A percentile compares a stretch with the other conserved stretches of the same genome.
Evolutionary conservation across 2,329 filamentous ascomycete species (phyloP).

Genomic region (Whalleya microplaca): DNA sequence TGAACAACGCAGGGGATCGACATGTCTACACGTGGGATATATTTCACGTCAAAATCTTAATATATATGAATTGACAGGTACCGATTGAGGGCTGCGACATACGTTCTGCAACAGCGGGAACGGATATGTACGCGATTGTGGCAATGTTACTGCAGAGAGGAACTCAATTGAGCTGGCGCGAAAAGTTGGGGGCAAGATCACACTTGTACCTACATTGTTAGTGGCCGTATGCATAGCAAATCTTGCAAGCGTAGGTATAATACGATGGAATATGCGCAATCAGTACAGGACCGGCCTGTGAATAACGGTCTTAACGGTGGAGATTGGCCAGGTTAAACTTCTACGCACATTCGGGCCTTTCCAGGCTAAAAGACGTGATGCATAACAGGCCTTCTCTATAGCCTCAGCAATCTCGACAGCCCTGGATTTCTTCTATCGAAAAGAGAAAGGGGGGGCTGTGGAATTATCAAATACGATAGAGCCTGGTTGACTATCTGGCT

Average conservation of each 20-base stretch:
- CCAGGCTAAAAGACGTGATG: conserved; percentile 46
- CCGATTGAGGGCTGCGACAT: neutral
- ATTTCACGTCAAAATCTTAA: neutral
- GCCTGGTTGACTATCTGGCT: neutral
- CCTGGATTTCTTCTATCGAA: conserved; percentile 20
- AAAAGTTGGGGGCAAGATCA: neutral
- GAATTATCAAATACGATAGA: neutral
- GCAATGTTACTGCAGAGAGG: neutral
- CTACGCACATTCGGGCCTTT: conserved; percentile 43
- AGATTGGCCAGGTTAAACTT: conserved; percentile 44
- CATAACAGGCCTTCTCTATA: conserved; percentile 32
- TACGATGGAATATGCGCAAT: conserved; percentile 10
- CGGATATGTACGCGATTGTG: neutral
- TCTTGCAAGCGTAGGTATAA: neutral
- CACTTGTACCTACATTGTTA: neutral
- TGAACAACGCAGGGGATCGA: neutral
- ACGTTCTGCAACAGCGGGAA: neutral
- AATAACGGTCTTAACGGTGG: conserved; percentile 33
- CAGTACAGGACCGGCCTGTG: conserved; percentile 2
- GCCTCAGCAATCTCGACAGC: conserved; percentile 33
- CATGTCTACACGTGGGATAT: neutral
- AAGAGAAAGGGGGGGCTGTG: neutral
- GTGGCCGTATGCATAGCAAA: neutral
- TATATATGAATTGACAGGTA: neutral
- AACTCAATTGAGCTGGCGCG: neutral